phyloP scores from a whole-genome alignment of 73 alveolate species.

The Paramecium octaurelia region DNA sequence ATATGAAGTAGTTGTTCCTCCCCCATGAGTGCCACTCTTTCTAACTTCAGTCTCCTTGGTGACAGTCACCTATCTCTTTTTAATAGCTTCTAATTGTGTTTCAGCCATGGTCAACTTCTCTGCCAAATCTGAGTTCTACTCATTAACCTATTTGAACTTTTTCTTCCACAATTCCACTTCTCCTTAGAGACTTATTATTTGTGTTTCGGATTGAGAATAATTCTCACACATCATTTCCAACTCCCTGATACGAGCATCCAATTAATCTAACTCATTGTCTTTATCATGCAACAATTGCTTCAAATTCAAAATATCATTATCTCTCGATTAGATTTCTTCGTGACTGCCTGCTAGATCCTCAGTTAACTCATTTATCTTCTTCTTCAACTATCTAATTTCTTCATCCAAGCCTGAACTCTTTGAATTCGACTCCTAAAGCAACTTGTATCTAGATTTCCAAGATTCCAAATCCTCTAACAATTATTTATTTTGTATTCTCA shows the following conservation, averaged over 20 bases:
- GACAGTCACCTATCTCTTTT: neutral
- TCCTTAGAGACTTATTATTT: constrained; percentile 2
- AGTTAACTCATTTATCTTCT: neutral
- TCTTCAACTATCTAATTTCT: neutral
- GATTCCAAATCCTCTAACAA: neutral
- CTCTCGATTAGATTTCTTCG: neutral
- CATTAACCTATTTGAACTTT: neutral
- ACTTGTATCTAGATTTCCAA: constrained; percentile 7
- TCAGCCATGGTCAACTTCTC: constrained; percentile 32
- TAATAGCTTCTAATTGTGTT: constrained; percentile 8
- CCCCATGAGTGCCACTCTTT: constrained; percentile 2
- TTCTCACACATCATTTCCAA: neutral
- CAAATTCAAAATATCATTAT: neutral
- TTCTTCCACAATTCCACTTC: constrained; percentile 27
- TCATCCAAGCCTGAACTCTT: constrained; percentile 18
- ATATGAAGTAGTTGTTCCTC: neutral
- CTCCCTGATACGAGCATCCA: neutral
- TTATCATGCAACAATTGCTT: neutral
- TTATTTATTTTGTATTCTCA: neutral
- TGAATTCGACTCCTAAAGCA: neutral
- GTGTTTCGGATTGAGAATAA: neutral
- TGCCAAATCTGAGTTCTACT: neutral
- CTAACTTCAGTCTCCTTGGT: constrained; percentile 7
- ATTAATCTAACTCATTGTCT: neutral
- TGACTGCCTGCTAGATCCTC: neutral